phyloP scores from a whole-genome alignment of 495 filamentous ascomycete species.

The Podospora pseudocomata region DNA sequence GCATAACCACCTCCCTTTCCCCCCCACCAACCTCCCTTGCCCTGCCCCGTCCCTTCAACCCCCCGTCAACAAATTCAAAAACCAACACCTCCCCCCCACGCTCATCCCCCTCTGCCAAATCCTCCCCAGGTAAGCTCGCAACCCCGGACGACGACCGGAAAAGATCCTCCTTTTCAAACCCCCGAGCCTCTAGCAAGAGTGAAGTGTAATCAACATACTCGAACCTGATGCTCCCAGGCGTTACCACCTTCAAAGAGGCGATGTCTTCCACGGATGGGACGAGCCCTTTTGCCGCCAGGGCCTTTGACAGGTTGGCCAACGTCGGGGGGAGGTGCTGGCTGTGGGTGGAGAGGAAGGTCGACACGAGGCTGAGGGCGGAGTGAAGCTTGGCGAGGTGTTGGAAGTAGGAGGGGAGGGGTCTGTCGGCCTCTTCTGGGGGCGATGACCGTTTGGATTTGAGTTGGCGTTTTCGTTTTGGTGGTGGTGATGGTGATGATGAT shows the following conservation, averaged over 20 bases:
- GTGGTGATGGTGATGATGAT: background rate
- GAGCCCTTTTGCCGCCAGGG: constrained; percentile 81
- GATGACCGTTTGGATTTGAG: constrained; percentile 2
- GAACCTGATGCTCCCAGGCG: constrained; percentile 75
- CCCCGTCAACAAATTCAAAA: constrained; percentile 87
- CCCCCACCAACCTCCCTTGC: constrained; percentile 70
- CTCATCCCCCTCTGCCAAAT: constrained; percentile 48
- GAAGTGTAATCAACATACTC: constrained; percentile 79
- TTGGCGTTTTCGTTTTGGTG: background rate
- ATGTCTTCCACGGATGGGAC: constrained; percentile 70
- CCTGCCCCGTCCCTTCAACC: constrained; percentile 57
- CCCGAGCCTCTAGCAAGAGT: constrained; percentile 72
- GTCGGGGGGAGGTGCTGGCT: constrained; percentile 85
- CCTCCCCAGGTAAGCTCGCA: constrained; percentile 29
- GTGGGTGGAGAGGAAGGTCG: constrained; percentile 89
- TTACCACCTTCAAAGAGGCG: constrained; percentile 43
- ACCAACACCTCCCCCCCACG: constrained; percentile 24
- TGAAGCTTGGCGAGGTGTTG: constrained; percentile 70
- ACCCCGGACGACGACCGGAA: constrained; percentile 22
- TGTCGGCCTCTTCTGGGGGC: constrained; percentile 20
- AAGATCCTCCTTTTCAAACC: constrained; percentile 53
- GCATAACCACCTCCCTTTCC: constrained; percentile 70
- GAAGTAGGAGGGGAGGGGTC: constrained; percentile 57
- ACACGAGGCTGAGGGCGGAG: constrained; percentile 83
- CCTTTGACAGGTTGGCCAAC: constrained; percentile 77